Conservation (phyloP, 225 moss, liverwort and hornwort species). For the Antitrichia curtipendula region DNA sequence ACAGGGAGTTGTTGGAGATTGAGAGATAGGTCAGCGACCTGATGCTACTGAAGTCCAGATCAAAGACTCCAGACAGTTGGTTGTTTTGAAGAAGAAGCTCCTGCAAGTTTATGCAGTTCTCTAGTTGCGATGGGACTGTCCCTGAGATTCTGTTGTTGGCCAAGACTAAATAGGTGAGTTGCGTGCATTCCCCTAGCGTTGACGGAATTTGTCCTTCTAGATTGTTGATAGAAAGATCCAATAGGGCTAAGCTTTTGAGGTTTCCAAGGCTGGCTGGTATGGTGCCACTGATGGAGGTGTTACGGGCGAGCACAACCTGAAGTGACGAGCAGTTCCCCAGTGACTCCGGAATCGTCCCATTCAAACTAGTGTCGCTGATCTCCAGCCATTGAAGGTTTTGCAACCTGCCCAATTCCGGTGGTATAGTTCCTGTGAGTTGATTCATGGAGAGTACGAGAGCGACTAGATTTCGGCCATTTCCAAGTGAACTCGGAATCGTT, state of each 20-base stretch:
- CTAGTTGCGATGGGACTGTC: neutral
- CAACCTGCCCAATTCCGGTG: neutral
- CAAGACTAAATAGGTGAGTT: neutral
- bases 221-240: neutral
- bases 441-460: neutral
- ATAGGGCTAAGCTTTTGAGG: neutral
- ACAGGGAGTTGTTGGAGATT: neutral
- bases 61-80: neutral
- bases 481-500: neutral
- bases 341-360: neutral
- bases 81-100: constrained; percentile 4
- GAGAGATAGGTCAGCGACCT: neutral
- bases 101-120: neutral
- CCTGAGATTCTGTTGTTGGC: constrained; percentile 3
- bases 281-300: neutral
- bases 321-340: neutral
- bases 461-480: neutral
- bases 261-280: neutral
- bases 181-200: neutral
- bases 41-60: neutral
- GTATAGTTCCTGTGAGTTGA: neutral
- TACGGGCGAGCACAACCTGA: neutral
- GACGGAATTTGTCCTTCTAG: neutral
- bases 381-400: neutral
- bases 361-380: neutral